phyloP scores from a whole-genome alignment of 345 rosid genomes.

The Lepidium aucheri region DNA sequence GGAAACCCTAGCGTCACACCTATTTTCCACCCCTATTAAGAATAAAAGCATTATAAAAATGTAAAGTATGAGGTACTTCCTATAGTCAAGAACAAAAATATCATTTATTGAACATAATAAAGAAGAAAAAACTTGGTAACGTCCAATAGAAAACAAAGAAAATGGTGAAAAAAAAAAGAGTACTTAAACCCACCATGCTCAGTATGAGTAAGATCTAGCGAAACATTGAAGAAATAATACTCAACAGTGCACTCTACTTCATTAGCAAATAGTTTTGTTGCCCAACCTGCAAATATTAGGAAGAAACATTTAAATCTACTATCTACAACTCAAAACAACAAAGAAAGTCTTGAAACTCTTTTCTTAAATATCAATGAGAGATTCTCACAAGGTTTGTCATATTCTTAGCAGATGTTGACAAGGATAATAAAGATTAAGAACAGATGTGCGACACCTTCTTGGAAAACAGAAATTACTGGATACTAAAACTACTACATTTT shows the following conservation, averaged over 20 bases:
- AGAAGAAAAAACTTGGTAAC: too few relatives aligned
- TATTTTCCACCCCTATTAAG: too few relatives aligned
- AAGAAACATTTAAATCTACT: not conserved
- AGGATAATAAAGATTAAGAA: not conserved
- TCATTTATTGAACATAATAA: too few relatives aligned
- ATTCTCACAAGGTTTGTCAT: not conserved
- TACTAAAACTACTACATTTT: too few relatives aligned
- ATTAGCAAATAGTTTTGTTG: constrained; percentile 53
- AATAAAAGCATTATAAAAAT: too few relatives aligned
- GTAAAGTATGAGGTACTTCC: too few relatives aligned
- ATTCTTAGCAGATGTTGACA: too few relatives aligned
- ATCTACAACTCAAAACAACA: not conserved
- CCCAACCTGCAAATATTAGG: constrained; percentile 55
- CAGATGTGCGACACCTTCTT: not conserved
- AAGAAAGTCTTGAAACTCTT: not conserved
- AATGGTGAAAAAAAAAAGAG: not conserved
- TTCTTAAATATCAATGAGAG: not conserved
- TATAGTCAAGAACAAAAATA: too few relatives aligned
- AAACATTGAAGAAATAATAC: constrained; percentile 64
- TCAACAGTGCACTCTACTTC: constrained; percentile 58
- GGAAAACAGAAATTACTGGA: too few relatives aligned
- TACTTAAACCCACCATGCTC: constrained; percentile 62
- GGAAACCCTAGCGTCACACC: too few relatives aligned
- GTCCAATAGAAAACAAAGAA: not conserved
- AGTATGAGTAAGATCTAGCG: constrained; percentile 67